Percentiles rank a stretch among this genome's conserved stretches.
phyloP scores from a whole-genome alignment of 495 filamentous ascomycete genomes.

The Staphylotrichum longicolle region DNA sequence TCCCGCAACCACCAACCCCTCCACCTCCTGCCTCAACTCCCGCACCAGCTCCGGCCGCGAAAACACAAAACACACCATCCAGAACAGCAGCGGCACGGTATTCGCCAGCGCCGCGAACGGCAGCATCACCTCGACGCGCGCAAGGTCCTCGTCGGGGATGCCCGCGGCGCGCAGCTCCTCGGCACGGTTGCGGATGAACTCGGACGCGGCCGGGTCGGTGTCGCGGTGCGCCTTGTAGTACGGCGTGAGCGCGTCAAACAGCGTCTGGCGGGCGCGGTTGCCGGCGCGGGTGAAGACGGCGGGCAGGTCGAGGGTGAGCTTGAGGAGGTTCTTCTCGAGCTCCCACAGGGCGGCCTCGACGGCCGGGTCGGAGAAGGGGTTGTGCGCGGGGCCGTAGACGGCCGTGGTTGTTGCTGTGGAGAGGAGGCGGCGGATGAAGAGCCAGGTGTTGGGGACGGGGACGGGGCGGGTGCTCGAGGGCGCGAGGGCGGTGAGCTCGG shows the following conservation, averaged over 20 bases:
- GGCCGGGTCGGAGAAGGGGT: slow-evolving; percentile 11
- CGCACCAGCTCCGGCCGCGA: neutral
- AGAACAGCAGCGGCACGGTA: slow-evolving; percentile 21
- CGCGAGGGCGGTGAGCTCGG: slow-evolving; percentile 3
- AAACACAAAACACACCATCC: slow-evolving; percentile 14
- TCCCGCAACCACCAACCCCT: neutral
- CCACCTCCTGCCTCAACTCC: slow-evolving; percentile 15
- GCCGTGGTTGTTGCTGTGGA: neutral
- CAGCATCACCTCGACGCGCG: slow-evolving; percentile 17
- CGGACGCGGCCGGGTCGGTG: slow-evolving; percentile 1
- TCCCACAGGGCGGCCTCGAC: slow-evolving; percentile 15
- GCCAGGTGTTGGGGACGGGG: slow-evolving; percentile 15
- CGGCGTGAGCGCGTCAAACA: slow-evolving; percentile 9
- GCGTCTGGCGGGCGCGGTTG: neutral
- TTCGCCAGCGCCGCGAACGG: slow-evolving; percentile 24
- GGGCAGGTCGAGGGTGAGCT: slow-evolving; percentile 8
- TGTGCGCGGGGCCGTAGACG: slow-evolving; percentile 16
- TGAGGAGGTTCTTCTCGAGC: slow-evolving; percentile 12
- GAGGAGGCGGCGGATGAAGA: slow-evolving; percentile 18
- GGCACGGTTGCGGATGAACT: slow-evolving; percentile 17
- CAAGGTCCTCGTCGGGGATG: slow-evolving; percentile 9
- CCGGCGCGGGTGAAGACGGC: neutral
- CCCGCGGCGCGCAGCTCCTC: slow-evolving; percentile 3
- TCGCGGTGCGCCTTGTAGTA: slow-evolving; percentile 14
- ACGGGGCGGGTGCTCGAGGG: neutral